Evolutionary conservation across 2,329 filamentous ascomycete species (phyloP), one percentile per base, ranked within the genome.

Genomic region (Hymenoscyphus fructigenus): DNA sequence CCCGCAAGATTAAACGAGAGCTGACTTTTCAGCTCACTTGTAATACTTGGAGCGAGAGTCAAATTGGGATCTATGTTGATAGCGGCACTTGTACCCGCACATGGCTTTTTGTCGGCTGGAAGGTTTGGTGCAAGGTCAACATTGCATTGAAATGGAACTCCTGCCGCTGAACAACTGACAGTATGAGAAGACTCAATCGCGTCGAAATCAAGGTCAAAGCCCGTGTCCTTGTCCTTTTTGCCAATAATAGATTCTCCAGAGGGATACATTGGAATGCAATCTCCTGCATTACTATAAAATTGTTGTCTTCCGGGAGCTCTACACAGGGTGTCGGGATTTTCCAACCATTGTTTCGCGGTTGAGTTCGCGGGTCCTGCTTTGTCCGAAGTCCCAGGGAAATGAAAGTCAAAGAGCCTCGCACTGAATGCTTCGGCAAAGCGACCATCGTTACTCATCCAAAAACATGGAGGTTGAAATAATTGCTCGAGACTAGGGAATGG

Each of bases 371-470:
- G 36, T 5, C 23, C 38, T 41, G 38, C 38, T 41, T 41, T 7
- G 12, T 32, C 29, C 15, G 56, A 7, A 14, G 4, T n/a, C 12
- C 60, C 60, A 17, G 61, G 61, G 29, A 59, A 63, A 56, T 50
- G 44, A 28, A 63, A 63, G 32, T 63, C 61, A 17, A 32, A 28
- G 17, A 63, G 56, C 17, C 56, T 34, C 26, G 61, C 55, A 53
- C 29, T 63, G 20, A 63, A 59, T n/a, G 29, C 55, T 47, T 59
- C 55, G 20, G 50, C 36, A n/a, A 63, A 59, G 26, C 41, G 55
- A 15, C 55, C 55, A 59, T 63, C 61, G 32, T 59, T 63, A 23
- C 36, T 59, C 55, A 63, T 59, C 55, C 38, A 63, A 36, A 63
- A 57, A 36, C 61, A 59, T 28, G 61, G 61, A 23, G 36, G 55